These are phyloP conservation scores for Ceratocystis ficicola DNA, from an alignment of 2,329 filamentous ascomycete genomes.

Conservation along the genomic window DNA sequence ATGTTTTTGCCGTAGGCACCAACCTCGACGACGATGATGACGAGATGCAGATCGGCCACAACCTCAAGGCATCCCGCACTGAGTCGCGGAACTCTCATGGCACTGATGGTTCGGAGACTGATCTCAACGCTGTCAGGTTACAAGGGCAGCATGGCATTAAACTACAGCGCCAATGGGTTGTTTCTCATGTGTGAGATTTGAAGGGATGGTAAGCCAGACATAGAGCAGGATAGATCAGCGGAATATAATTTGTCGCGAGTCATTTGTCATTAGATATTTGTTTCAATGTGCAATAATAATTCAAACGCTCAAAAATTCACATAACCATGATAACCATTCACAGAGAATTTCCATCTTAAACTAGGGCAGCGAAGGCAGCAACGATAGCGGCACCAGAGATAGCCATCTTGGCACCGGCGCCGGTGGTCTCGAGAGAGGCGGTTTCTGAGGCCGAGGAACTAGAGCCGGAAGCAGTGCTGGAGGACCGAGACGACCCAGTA, in stretches of 20 bases:
- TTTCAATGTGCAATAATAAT: background rate
- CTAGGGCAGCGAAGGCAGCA: constrained; percentile 31
- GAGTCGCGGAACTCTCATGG: constrained; percentile 19
- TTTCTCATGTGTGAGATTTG: constrained; percentile 17
- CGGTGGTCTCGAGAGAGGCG: constrained; percentile 27
- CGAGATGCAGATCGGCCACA: constrained; percentile 21
- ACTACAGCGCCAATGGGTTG: constrained; percentile 22
- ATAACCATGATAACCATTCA: background rate
- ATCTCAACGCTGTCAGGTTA: constrained; percentile 12
- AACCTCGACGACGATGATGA: constrained; percentile 20
- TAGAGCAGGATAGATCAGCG: background rate
- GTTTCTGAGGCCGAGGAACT: constrained; percentile 24
- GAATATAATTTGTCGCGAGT: too few relatives aligned
- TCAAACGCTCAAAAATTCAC: background rate
- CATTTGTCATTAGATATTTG: constrained; percentile 3
- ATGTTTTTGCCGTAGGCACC: constrained; percentile 21
- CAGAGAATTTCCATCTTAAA: constrained; percentile 26
- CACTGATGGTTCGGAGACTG: constrained; percentile 19
- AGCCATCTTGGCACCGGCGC: constrained; percentile 29
- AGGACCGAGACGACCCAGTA: constrained; percentile 23
- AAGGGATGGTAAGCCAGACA: background rate
- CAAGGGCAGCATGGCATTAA: constrained; percentile 18
- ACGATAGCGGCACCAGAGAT: constrained; percentile 31
- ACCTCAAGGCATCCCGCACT: constrained; percentile 15
- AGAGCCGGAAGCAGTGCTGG: constrained; percentile 24